Percentiles rank a stretch among this genome's conserved stretches.
These are phyloP conservation scores for Cyclotella cryptica DNA, from an alignment of 108 stramenopile genomes.

Conservation along the genomic window DNA sequence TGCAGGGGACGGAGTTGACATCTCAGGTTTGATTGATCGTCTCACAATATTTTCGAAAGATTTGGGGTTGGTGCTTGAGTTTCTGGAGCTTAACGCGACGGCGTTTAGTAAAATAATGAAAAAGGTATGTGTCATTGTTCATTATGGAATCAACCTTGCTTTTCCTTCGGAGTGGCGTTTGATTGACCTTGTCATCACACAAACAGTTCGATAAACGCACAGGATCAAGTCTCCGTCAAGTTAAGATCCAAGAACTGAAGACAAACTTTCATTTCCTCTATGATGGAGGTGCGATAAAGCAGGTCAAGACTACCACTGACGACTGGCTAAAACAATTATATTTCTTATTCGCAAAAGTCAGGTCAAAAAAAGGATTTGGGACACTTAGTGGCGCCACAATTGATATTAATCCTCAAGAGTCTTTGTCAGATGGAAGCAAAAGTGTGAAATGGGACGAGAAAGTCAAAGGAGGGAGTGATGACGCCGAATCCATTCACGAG, in stretches of 20 bases:
- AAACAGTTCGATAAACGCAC: constrained; percentile 45
- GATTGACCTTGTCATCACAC: too few species aligned
- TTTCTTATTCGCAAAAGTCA: constrained; percentile 3
- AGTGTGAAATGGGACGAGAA: constrained; percentile 1
- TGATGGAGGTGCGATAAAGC: constrained; percentile 43
- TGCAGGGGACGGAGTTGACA: background rate
- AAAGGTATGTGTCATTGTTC: constrained; percentile 20
- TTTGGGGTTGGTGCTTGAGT: constrained; percentile 50
- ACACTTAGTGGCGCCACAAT: background rate
- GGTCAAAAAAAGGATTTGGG: background rate
- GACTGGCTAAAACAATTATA: constrained; percentile 38
- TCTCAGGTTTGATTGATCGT: constrained; percentile 30
- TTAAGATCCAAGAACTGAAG: constrained; percentile 54
- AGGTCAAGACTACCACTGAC: constrained; percentile 17
- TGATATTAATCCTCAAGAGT: constrained; percentile 31
- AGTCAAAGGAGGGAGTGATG: too few species aligned
- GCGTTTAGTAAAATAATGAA: constrained; percentile 59
- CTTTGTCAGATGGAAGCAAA: background rate
- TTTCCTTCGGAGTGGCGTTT: too few species aligned
- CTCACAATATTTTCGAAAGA: constrained; percentile 48
- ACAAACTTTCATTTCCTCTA: constrained; percentile 52
- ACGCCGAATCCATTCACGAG: background rate
- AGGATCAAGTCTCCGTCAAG: constrained; percentile 60
- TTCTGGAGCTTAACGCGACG: constrained; percentile 47
- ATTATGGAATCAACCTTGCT: background rate